phyloP scores from a whole-genome alignment of 1,284 basidiomycete genomes.

The Pascua sp. region DNA sequence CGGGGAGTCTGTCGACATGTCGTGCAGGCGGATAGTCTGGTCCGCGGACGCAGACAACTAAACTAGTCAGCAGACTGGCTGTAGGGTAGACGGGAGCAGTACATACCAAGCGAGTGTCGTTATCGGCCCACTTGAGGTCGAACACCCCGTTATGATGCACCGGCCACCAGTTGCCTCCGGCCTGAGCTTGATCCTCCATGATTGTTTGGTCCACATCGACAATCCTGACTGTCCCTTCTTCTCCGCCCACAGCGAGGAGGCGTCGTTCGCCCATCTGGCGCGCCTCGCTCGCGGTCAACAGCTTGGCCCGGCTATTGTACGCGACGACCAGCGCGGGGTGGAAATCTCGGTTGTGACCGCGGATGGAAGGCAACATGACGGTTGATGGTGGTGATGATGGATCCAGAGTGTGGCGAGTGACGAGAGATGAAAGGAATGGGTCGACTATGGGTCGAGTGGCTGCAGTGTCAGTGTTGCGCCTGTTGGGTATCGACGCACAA shows the following conservation, averaged over 20 bases:
- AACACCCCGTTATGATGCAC: constrained; percentile 77
- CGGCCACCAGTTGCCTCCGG: constrained; percentile 39
- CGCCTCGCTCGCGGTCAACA: constrained; percentile 22
- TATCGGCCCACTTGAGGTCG: constrained; percentile 69
- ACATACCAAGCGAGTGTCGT: constrained; percentile 53
- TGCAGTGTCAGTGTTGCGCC: neutral
- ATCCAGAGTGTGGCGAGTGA: constrained; percentile 16
- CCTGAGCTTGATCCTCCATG: constrained; percentile 18
- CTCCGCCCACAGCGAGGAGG: constrained; percentile 38
- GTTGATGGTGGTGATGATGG: constrained; percentile 21
- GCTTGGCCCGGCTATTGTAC: constrained; percentile 35
- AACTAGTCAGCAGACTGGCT: neutral
- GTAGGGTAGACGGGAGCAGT: neutral
- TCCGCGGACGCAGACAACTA: constrained; percentile 48
- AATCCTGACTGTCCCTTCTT: constrained; percentile 41
- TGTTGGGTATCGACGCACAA: neutral
- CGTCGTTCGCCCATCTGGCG: constrained; percentile 17
- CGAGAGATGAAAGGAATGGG: constrained; percentile 20
- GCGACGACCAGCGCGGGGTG: constrained; percentile 35
- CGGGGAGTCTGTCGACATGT: constrained; percentile 26
- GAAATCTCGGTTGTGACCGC: constrained; percentile 34
- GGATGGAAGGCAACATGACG: constrained; percentile 34
- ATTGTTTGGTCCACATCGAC: constrained; percentile 37
- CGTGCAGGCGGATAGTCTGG: constrained; percentile 38
- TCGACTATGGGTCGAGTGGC: too few species aligned